Conservation (phyloP, 192 early-diverging fungal genomes). For the Umbelopsis sp. region DNA sequence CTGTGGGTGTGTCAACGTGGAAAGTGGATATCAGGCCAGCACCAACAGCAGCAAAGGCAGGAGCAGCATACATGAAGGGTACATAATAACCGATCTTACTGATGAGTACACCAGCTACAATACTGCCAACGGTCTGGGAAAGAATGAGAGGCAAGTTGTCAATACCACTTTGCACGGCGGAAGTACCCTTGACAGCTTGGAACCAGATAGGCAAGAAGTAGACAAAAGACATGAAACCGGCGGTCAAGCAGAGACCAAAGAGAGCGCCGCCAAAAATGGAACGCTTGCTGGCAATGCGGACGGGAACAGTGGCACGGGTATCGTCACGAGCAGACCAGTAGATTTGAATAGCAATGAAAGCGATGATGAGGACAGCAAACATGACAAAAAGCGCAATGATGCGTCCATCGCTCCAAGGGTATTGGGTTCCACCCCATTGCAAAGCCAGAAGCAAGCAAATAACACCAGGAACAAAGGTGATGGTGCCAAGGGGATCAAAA, state of each 20-base stretch:
- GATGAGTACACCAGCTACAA: slow-evolving; percentile 33
- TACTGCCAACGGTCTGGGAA: slow-evolving; percentile 65
- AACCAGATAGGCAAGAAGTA: slow-evolving; percentile 81
- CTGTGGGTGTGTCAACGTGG: slow-evolving; percentile 46
- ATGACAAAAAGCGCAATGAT: slow-evolving; percentile 61
- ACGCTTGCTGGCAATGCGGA: slow-evolving; percentile 60
- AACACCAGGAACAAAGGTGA: slow-evolving; percentile 35
- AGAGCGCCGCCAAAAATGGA: slow-evolving; percentile 49
- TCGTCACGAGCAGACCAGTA: slow-evolving; percentile 14
- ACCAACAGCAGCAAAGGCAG: slow-evolving; percentile 61
- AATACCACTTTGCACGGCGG: slow-evolving; percentile 59
- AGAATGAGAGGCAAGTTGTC: slow-evolving; percentile 72
- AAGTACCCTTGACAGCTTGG: slow-evolving; percentile 70
- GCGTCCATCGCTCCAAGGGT: slow-evolving; percentile 63
- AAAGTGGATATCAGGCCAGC: slow-evolving; percentile 62
- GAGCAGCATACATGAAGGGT: slow-evolving; percentile 13
- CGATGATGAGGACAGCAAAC: slow-evolving; percentile 56
- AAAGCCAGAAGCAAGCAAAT: slow-evolving; percentile 37
- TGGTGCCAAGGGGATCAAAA: slow-evolving; percentile 41
- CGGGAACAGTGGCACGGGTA: slow-evolving; percentile 44
- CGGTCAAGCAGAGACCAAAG: slow-evolving; percentile 62
- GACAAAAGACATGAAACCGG: slow-evolving; percentile 59
- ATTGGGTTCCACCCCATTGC: slow-evolving; percentile 45
- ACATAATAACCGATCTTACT: not conserved
- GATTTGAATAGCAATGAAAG: slow-evolving; percentile 63